Evolutionary conservation across 352 stramenopile species (phyloP).

Genomic region (Globisporangium recalcitrans): DNA sequence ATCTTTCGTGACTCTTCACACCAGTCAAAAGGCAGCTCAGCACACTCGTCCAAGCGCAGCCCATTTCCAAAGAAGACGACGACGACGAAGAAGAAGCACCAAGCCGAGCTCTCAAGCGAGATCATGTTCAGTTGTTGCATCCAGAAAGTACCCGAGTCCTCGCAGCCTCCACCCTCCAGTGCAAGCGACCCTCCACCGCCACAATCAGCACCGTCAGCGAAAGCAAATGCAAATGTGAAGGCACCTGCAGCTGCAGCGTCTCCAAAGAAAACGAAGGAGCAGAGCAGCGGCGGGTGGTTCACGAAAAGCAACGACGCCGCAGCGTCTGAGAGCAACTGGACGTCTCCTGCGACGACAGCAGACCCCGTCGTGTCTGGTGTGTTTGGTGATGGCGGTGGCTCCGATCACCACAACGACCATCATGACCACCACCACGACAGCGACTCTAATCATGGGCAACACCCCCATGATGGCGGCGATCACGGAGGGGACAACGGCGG

Average conservation of each 20-base stretch:
- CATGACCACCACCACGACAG: not conserved
- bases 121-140: slow-evolving; percentile 2
- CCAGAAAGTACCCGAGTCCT: not conserved
- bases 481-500: not conserved
- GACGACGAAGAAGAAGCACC: not conserved
- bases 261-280: not conserved
- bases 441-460: not conserved
- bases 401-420: not conserved
- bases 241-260: not conserved
- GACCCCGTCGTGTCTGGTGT: not conserved
- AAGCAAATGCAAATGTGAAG: not conserved
- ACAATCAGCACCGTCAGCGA: not conserved
- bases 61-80: not conserved
- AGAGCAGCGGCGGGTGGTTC: not conserved
- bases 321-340: not conserved
- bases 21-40: not conserved
- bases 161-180: not conserved
- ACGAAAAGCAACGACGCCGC: not conserved
- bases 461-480: not conserved
- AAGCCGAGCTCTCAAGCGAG: not conserved
- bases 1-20: not conserved
- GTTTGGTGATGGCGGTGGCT: not conserved
- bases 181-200: not conserved
- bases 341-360: not conserved
- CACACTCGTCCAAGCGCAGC: no score